A percentile compares a stretch with the other conserved stretches of the same genome.
These are phyloP conservation scores for Cryptosporidium xiaoi DNA, from an alignment of 169 alveolate genomes.

Conservation along the genomic window DNA sequence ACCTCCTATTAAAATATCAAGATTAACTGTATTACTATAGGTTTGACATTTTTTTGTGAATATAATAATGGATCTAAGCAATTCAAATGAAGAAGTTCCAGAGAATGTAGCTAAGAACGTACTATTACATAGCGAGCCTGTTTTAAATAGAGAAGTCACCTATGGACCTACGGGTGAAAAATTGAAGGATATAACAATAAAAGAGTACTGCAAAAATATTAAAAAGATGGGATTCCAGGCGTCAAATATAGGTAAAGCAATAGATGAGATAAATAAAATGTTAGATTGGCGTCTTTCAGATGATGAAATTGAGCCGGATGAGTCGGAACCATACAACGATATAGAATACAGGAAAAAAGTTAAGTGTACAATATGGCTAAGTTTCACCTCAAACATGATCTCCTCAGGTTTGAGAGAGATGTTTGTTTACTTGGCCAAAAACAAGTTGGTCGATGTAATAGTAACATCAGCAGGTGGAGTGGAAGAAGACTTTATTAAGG, in stretches of 20 bases:
- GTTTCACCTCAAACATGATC: slow-evolving; percentile 97
- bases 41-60: no score
- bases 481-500: slow-evolving; percentile 99
- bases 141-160: slow-evolving; percentile 3
- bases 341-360: slow-evolving; percentile 84
- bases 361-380: slow-evolving; percentile 94
- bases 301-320: slow-evolving; percentile 83
- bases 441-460: slow-evolving; percentile 92
- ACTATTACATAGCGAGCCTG: slow-evolving; percentile 57
- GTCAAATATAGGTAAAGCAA: slow-evolving; percentile 83
- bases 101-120: slow-evolving; percentile 20
- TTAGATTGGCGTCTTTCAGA: slow-evolving; percentile 87
- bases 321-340: slow-evolving; percentile 77
- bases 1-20: no score
- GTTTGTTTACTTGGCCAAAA: slow-evolving; percentile 91
- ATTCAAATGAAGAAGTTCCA: background rate
- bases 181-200: slow-evolving; percentile 30
- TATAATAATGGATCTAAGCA: no score
- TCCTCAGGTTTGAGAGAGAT: slow-evolving; percentile 96
- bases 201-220: slow-evolving; percentile 35
- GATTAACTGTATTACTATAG: no score
- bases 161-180: background rate
- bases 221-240: slow-evolving; percentile 87
- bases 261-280: slow-evolving; percentile 87
- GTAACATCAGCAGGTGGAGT: slow-evolving; percentile 99